Percentiles rank a stretch among this genome's conserved stretches.
Evolutionary conservation across 2,329 filamentous ascomycete species (phyloP).

Genomic region (Daldinia sp.): DNA sequence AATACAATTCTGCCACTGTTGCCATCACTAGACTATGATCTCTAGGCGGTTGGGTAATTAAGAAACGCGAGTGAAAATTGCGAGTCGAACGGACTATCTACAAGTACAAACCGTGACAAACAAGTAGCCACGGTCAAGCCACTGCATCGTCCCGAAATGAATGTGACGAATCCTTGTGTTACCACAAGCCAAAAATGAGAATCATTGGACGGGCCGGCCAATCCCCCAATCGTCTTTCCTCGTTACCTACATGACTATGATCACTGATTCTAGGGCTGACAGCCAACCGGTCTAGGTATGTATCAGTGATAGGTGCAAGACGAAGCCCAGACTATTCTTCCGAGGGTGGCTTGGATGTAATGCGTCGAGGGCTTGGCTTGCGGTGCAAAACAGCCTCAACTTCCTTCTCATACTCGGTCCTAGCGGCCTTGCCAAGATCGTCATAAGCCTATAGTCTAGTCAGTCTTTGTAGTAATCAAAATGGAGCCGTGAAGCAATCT

Average conservation of each 20-base stretch:
- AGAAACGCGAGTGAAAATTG: slow-evolving; percentile 16
- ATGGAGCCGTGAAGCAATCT: slow-evolving; percentile 29
- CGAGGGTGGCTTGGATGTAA: background rate
- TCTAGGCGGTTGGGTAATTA: background rate
- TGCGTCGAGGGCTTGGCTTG: background rate
- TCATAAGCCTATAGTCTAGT: slow-evolving; percentile 52
- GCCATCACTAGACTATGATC: slow-evolving; percentile 14
- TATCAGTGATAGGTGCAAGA: background rate
- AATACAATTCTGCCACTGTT: background rate
- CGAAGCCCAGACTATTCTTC: background rate
- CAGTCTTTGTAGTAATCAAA: slow-evolving; percentile 30
- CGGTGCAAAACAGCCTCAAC: slow-evolving; percentile 43
- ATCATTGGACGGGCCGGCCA: slow-evolving; percentile 19
- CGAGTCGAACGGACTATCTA: slow-evolving; percentile 17
- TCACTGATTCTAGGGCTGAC: background rate
- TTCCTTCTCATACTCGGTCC: slow-evolving; percentile 51
- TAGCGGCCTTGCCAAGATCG: slow-evolving; percentile 50
- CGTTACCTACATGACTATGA: background rate
- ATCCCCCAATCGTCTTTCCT: slow-evolving; percentile 7
- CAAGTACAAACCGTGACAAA: slow-evolving; percentile 26
- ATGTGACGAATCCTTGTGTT: slow-evolving; percentile 13
- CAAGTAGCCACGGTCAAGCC: slow-evolving; percentile 13
- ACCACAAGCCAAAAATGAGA: slow-evolving; percentile 10
- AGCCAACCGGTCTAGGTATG: background rate
- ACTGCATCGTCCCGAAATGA: slow-evolving; percentile 17